Evolutionary conservation across 2,329 filamentous ascomycete species (phyloP).

Genomic region (Colletotrichum incanum): DNA sequence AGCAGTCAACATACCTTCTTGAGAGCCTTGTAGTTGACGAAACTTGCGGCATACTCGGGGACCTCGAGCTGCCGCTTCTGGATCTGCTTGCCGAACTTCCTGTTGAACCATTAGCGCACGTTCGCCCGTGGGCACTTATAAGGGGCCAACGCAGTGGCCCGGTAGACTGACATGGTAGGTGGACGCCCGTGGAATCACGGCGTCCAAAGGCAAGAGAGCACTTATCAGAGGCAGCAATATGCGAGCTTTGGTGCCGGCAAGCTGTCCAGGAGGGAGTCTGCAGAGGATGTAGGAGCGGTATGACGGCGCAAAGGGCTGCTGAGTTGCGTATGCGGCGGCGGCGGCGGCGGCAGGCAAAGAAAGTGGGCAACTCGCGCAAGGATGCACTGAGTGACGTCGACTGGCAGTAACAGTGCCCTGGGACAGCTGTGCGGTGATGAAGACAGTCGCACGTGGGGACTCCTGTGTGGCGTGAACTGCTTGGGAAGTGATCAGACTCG

Average conservation of each 20-base stretch:
- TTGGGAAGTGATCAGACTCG: constrained; percentile 14
- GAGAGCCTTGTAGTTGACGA: constrained; percentile 98
- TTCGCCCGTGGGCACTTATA: constrained; percentile 1
- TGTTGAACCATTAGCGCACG: constrained; percentile 56
- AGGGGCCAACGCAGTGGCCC: background rate
- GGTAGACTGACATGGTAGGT: constrained; percentile 37
- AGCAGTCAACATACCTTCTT: constrained; percentile 82
- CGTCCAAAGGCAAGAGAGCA: constrained; percentile 14
- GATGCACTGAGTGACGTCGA: constrained; percentile 40
- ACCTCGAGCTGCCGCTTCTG: constrained; percentile 99
- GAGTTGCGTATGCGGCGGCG: constrained; percentile 24
- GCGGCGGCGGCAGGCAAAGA: constrained; percentile 23
- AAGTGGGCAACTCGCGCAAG: constrained; percentile 28
- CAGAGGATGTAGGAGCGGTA: constrained; percentile 26
- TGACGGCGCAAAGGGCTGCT: constrained; percentile 28
- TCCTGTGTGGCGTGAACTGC: constrained; percentile 26
- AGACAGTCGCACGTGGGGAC: constrained; percentile 34
- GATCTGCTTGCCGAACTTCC: constrained; percentile 99
- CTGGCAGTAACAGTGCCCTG: constrained; percentile 18
- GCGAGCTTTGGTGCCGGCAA: constrained; percentile 16
- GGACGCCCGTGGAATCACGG: constrained; percentile 37
- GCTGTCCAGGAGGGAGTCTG: constrained; percentile 24
- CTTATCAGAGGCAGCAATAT: constrained; percentile 13
- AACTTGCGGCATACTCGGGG: constrained; percentile 98
- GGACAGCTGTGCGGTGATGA: constrained; percentile 19